phyloP scores from a whole-genome alignment of 495 filamentous ascomycete species.

The Aspergillus campestris region DNA sequence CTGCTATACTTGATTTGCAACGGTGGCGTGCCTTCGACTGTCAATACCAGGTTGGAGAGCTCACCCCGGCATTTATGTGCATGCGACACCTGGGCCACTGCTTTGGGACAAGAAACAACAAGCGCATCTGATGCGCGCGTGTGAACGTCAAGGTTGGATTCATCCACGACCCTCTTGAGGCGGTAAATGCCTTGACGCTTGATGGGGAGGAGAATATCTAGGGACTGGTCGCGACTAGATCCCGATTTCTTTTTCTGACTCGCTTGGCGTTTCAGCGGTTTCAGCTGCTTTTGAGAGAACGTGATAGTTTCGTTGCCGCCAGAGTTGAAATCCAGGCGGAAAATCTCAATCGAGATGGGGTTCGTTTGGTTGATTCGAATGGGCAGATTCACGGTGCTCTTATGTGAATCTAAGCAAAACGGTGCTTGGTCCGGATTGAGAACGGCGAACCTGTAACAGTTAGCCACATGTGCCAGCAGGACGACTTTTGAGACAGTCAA shows the following conservation, averaged over 20 bases:
- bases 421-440: constrained; percentile 70
- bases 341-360: constrained; percentile 75
- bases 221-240: constrained; percentile 41
- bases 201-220: constrained; percentile 52
- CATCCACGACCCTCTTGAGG: constrained; percentile 75
- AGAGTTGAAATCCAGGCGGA: constrained; percentile 75
- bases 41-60: constrained; percentile 71
- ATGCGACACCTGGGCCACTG: constrained; percentile 54
- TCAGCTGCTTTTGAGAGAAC: constrained; percentile 62
- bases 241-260: constrained; percentile 38
- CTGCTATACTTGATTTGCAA: constrained; percentile 85
- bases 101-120: constrained; percentile 76
- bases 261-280: constrained; percentile 54
- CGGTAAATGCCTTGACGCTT: constrained; percentile 83
- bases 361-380: constrained; percentile 88
- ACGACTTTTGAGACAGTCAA: neutral
- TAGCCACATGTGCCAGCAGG: constrained; percentile 7
- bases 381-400: constrained; percentile 57
- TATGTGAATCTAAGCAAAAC: constrained; percentile 66
- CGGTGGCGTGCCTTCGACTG: constrained; percentile 85
- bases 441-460: constrained; percentile 60
- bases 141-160: constrained; percentile 87
- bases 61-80: constrained; percentile 72
- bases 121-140: constrained; percentile 63
- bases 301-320: constrained; percentile 69